phyloP scores from a whole-genome alignment of 345 rosid genomes.

The Brassica napus region DNA sequence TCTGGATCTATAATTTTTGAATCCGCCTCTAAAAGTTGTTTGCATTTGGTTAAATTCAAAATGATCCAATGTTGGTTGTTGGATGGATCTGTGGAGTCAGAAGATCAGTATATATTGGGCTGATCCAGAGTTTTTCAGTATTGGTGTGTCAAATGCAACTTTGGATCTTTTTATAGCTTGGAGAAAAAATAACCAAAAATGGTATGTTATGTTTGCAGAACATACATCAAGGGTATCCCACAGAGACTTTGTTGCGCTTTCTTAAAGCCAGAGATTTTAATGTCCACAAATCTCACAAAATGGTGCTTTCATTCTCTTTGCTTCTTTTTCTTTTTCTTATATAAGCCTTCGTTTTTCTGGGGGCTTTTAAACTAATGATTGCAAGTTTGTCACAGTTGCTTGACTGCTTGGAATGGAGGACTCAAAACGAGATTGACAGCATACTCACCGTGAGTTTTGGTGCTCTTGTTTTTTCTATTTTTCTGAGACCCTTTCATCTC shows the following conservation, averaged over 20 bases:
- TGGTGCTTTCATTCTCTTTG: conserved; percentile 66
- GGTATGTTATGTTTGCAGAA: conserved; percentile 51
- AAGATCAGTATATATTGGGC: neutral
- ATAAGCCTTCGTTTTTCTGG: neutral
- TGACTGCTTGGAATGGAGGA: conserved; percentile 82
- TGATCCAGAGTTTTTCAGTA: neutral
- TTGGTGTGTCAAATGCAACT: neutral
- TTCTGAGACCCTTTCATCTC: conserved; percentile 8
- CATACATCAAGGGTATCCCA: conserved; percentile 82
- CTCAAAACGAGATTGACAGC: conserved; percentile 73
- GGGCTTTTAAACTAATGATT: conserved; percentile 27
- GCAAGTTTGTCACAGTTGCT: conserved; percentile 59
- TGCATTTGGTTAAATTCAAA: conserved; percentile 1
- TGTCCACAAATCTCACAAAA: conserved; percentile 80
- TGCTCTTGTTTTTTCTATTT: neutral
- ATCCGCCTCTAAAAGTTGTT: neutral
- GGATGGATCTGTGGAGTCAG: conserved; percentile 19
- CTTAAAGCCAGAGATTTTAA: conserved; percentile 94
- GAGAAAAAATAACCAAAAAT: neutral
- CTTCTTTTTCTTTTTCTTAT: neutral
- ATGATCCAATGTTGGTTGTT: neutral
- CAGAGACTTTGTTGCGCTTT: conserved; percentile 71
- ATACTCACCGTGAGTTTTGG: conserved; percentile 57
- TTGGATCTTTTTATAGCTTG: conserved; percentile 15
- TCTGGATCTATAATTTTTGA: conserved; percentile 23